Percentiles rank a stretch among this genome's conserved stretches.
Conservation (phyloP, 1,284 basidiomycete species). For the Boletus albobrunnescens region DNA sequence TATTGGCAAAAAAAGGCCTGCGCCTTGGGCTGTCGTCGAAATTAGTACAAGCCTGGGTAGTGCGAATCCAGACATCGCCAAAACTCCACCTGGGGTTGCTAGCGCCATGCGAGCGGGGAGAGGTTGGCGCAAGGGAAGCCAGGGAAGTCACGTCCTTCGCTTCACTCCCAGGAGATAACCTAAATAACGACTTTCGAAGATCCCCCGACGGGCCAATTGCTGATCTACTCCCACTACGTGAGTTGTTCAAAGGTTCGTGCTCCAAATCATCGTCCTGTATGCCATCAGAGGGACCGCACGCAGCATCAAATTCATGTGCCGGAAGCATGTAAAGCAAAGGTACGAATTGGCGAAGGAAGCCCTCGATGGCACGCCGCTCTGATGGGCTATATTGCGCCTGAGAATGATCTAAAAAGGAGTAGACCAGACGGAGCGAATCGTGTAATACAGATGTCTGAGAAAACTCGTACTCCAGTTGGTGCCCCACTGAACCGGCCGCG, state of each 20-base stretch:
- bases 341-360: slow-evolving; percentile 82
- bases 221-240: slow-evolving; percentile 47
- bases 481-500: slow-evolving; percentile 47
- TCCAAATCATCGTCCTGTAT: slow-evolving; percentile 47
- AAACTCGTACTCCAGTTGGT: slow-evolving; percentile 81
- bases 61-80: slow-evolving; percentile 60
- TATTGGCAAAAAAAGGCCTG: slow-evolving; percentile 85
- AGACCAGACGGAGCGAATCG: slow-evolving; percentile 87
- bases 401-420: slow-evolving; percentile 86
- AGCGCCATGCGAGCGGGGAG: slow-evolving; percentile 36
- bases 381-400: slow-evolving; percentile 67
- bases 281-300: slow-evolving; percentile 57
- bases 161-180: slow-evolving; percentile 45
- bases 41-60: slow-evolving; percentile 35
- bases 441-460: slow-evolving; percentile 78
- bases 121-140: slow-evolving; percentile 10
- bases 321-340: slow-evolving; percentile 80
- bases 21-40: slow-evolving; percentile 28
- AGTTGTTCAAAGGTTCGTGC: slow-evolving; percentile 41
- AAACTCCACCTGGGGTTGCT: slow-evolving; percentile 31
- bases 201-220: slow-evolving; percentile 54
- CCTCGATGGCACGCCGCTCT: slow-evolving; percentile 83
- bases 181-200: slow-evolving; percentile 73
- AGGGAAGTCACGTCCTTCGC: slow-evolving; percentile 2
- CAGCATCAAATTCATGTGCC: slow-evolving; percentile 73